These are phyloP conservation scores for Santalum album DNA, from an alignment of 164 flowering plant species.

Conservation along the genomic window DNA sequence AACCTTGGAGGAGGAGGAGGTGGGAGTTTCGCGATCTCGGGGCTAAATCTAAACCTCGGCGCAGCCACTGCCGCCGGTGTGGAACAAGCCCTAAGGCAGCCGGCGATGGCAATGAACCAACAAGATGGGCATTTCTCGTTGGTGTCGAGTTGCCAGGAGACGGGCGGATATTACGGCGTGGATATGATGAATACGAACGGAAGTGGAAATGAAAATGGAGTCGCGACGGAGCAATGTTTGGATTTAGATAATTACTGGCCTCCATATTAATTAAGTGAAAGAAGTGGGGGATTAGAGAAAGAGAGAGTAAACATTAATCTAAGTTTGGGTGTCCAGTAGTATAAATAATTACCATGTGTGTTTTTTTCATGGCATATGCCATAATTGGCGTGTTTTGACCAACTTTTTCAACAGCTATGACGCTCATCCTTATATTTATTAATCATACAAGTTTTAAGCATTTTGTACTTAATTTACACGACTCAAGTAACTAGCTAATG, in stretches of 20 bases:
- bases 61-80: conserved; percentile 11
- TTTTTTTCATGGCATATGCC: too few species aligned
- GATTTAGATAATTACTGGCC: conserved; percentile 69
- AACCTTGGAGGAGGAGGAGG: conserved; percentile 12
- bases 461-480: too few species aligned
- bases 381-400: too few species aligned
- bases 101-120: conserved; percentile 21
- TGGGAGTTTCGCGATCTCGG: conserved; percentile 51
- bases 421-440: too few species aligned
- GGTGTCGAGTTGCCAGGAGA: conserved; percentile 12
- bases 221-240: conserved; percentile 41
- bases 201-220: neutral
- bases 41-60: conserved; percentile 65
- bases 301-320: too few species aligned
- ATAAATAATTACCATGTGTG: too few species aligned
- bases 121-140: conserved; percentile 20
- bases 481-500: too few species aligned
- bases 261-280: conserved; percentile 18
- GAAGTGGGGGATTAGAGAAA: too few species aligned
- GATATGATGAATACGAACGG: conserved; percentile 25
- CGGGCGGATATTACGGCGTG: neutral
- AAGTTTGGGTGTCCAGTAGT: too few species aligned
- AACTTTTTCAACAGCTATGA: too few species aligned
- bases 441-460: too few species aligned
- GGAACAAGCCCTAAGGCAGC: conserved; percentile 19